Evolutionary conservation across 2,329 filamentous ascomycete genomes (phyloP).

Genomic region (Xylaria digitata): DNA sequence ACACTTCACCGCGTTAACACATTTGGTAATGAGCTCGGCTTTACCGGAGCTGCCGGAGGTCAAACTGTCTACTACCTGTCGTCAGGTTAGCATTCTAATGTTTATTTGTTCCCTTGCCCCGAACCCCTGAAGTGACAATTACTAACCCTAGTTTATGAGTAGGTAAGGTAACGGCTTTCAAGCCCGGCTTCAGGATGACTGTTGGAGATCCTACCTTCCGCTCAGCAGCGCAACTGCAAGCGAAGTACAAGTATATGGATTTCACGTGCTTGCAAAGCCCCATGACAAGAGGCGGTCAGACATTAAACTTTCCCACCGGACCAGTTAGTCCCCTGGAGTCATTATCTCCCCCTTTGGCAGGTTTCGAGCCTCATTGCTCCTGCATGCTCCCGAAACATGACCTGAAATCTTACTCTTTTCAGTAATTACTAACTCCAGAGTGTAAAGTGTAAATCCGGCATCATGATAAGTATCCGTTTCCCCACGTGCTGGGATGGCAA

Average conservation of each 20-base stretch:
- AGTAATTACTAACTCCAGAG: too few relatives aligned
- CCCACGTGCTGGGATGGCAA: conserved; percentile 49
- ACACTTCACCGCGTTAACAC: conserved; percentile 49
- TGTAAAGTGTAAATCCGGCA: conserved; percentile 40
- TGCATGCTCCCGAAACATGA: too few relatives aligned
- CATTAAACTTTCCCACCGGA: conserved; percentile 43
- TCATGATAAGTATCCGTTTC: conserved; percentile 45
- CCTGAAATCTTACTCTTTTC: too few relatives aligned
- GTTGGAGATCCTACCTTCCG: conserved; percentile 52
- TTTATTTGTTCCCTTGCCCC: neutral
- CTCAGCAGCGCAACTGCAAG: conserved; percentile 45
- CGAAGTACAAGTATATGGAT: conserved; percentile 48
- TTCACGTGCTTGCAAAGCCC: conserved; percentile 46
- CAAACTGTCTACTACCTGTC: conserved; percentile 57
- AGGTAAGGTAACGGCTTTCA: conserved; percentile 53
- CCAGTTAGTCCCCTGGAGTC: conserved; percentile 7
- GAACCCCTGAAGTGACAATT: neutral
- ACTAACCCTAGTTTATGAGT: conserved; percentile 5
- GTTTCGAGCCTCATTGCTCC: too few relatives aligned
- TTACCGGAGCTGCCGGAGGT: conserved; percentile 47
- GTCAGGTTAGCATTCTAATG: conserved; percentile 41
- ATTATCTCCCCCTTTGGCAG: too few relatives aligned
- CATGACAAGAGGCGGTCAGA: conserved; percentile 48
- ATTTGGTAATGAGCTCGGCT: conserved; percentile 49
- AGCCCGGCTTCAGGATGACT: conserved; percentile 56